A percentile compares a stretch with the other conserved stretches of the same genome.
These are phyloP conservation scores for Vanrija sp. DNA, from an alignment of 1,284 basidiomycete genomes.

Conservation along the genomic window DNA sequence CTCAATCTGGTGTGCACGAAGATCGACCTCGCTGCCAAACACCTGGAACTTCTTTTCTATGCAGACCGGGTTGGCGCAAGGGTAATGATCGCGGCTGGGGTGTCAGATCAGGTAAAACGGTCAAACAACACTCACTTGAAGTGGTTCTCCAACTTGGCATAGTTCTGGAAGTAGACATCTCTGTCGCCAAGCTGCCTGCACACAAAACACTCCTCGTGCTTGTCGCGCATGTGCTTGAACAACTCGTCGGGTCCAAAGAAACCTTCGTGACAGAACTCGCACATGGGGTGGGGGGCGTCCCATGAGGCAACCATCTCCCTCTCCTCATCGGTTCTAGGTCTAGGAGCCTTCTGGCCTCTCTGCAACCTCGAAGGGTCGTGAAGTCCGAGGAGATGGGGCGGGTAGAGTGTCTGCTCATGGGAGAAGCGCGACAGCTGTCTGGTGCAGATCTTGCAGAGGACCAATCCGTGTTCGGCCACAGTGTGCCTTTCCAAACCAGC, in stretches of 20 bases:
- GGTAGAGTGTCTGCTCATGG: constrained; percentile 88
- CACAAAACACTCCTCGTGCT: constrained; percentile 94
- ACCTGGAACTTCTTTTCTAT: constrained; percentile 90
- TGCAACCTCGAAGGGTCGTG: constrained; percentile 74
- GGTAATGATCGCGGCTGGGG: constrained; percentile 59
- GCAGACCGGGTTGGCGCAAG: constrained; percentile 72
- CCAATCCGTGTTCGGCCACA: constrained; percentile 59
- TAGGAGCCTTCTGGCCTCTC: constrained; percentile 48
- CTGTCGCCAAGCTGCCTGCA: constrained; percentile 76
- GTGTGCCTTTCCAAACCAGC: constrained; percentile 69
- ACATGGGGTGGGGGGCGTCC: constrained; percentile 51
- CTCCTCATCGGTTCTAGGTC: constrained; percentile 38
- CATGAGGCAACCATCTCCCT: constrained; percentile 43
- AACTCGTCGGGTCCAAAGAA: constrained; percentile 90
- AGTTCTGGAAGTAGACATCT: constrained; percentile 82
- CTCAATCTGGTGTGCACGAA: constrained; percentile 81
- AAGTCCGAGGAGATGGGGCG: constrained; percentile 61
- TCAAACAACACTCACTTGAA: constrained; percentile 32
- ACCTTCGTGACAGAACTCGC: constrained; percentile 76
- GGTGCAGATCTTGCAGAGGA: constrained; percentile 87
- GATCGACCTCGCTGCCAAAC: constrained; percentile 79
- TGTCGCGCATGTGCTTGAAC: constrained; percentile 89
- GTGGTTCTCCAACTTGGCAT: constrained; percentile 61
- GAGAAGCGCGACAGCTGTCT: constrained; percentile 89
- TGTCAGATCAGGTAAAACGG: constrained; percentile 1